Base-by-base conservation (phyloP, 208 protist genomes). In the Wallacemonas sp. region DNA sequence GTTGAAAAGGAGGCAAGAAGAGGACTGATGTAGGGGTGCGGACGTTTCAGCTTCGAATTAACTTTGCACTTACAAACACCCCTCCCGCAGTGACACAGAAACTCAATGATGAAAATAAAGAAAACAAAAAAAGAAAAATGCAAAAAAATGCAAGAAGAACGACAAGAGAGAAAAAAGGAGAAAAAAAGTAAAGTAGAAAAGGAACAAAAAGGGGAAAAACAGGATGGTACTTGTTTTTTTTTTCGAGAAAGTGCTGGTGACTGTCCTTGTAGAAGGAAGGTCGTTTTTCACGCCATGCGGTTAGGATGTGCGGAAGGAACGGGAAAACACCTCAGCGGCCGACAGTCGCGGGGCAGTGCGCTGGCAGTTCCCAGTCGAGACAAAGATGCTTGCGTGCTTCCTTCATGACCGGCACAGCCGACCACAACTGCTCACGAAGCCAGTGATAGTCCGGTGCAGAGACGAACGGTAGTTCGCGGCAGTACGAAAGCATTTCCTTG, bases 361-460 rank as follows among this genome's bases (percentile, higher is more conserved):
- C 19, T 26, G 68, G 54, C 62, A 74, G 46, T 34, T 73, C 58
- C 56, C 48, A 64, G 48, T 69, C 38, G 41, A 63, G 41, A 29
- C 52, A 58, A 11, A 58, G 52, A 21, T 21, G 19, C 52, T 58
- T 58, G 52, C 52, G 52, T 19, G 32, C 9, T 16, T 5, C 32
- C 9, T 24, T 16, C 26, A 24, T n/a, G 52, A 58, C 27, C 3
- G 52, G 52, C n/a, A 58, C 52, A 21, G 30, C 32, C 9, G 30
- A 58, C 52, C 52, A 58, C 30, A 58, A 1, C 32, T 33, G 17
- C 29, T 58, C 52, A 21, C 52, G 52, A 16, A 58, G 52, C 52
- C 52, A 58, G 17, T 90, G 81, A 72, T 96, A 94, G 34, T 92
- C 72, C 19, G 90, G 87, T 41, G 21, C 43, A 48, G 90, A 81